Base-by-base conservation (phyloP, 2,329 filamentous ascomycete genomes). In the Sporothrix brunneoviolacea region DNA sequence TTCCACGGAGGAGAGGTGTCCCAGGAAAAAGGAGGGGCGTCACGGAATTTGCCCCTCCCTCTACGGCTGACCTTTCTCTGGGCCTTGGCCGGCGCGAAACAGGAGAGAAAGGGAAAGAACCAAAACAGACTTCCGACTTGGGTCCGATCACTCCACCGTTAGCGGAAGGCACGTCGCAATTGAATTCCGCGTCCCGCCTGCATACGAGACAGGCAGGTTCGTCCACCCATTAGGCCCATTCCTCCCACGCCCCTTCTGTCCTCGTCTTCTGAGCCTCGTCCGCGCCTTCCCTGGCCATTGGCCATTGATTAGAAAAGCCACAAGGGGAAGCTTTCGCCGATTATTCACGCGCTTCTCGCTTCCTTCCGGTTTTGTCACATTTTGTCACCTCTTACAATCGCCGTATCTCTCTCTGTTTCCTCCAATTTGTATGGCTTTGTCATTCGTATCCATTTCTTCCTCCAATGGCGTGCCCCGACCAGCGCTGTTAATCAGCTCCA, bases 401-500 rank as follows among this genome's bases (percentile, higher is more conserved):
- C n/a, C n/a, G n/a, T n/a, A n/a, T n/a, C n/a, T n/a, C n/a, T n/a
- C n/a, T n/a, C n/a, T n/a, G n/a, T n/a, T n/a, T n/a, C n/a, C n/a
- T 12, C 16, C 42, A 24, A 45, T 36, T 16, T 36, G 42, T 45
- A 21, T 32, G 33, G n/a, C 19, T 45, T 45, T 45, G 21, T 36
- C 32, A 45, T 36, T 35, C n/a, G 32, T 13, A 15, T 13, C n/a
- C 19, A 8, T 4, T 28, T n/a, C n/a, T n/a, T n/a, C n/a, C n/a
- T n/a, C n/a, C n/a, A n/a, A n/a, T n/a, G n/a, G n/a, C n/a, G n/a
- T n/a, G n/a, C n/a, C n/a, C n/a, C n/a, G n/a, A n/a, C n/a, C n/a
- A n/a, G n/a, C n/a, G n/a, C n/a, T n/a, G n/a, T 46, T 46, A 46
- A 19, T 46, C 43, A 46, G 43, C 33, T 37, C 43, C 43, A 19